These are phyloP conservation scores for Eragrostis nindensis DNA, from an alignment of 176 grass and related monocot genomes.

Conservation along the genomic window DNA sequence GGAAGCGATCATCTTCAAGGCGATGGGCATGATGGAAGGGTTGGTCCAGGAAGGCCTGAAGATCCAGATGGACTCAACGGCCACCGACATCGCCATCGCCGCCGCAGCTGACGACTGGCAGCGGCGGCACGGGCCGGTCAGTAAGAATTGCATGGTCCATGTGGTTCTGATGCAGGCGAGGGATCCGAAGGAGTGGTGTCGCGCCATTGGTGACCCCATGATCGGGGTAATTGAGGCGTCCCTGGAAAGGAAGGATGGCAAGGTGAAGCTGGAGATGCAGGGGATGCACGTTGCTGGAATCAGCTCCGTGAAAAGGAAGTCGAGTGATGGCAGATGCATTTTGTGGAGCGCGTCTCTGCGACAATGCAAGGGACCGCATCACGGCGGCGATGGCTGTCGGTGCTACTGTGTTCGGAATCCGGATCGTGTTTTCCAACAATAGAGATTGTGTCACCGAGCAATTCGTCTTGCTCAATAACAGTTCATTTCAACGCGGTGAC, in stretches of 20 bases:
- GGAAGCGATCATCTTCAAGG: conserved; percentile 50
- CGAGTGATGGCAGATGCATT: conserved; percentile 20
- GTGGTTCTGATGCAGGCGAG: conserved; percentile 68
- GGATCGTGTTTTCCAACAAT: conserved; percentile 39
- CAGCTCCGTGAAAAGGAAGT: neutral
- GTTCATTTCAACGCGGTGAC: neutral
- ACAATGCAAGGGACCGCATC: conserved; percentile 18
- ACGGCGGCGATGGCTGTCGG: neutral
- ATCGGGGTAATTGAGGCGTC: conserved; percentile 61
- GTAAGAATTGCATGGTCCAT: conserved; percentile 43
- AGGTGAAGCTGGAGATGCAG: conserved; percentile 35
- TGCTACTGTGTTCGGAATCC: conserved; percentile 44
- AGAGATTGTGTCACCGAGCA: neutral
- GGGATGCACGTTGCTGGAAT: conserved; percentile 64
- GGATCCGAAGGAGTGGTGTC: conserved; percentile 53
- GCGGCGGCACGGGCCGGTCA: neutral
- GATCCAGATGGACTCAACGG: conserved; percentile 56
- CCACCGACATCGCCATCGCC: neutral
- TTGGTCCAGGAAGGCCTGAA: conserved; percentile 59
- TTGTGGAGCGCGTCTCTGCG: conserved; percentile 65
- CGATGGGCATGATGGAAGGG: conserved; percentile 51
- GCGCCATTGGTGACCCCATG: conserved; percentile 60
- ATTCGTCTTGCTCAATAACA: neutral
- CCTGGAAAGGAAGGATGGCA: conserved; percentile 17
- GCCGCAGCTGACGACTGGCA: neutral